phyloP scores from a whole-genome alignment of 441 rosid genomes.

The Pelargonium cotyledonis region DNA sequence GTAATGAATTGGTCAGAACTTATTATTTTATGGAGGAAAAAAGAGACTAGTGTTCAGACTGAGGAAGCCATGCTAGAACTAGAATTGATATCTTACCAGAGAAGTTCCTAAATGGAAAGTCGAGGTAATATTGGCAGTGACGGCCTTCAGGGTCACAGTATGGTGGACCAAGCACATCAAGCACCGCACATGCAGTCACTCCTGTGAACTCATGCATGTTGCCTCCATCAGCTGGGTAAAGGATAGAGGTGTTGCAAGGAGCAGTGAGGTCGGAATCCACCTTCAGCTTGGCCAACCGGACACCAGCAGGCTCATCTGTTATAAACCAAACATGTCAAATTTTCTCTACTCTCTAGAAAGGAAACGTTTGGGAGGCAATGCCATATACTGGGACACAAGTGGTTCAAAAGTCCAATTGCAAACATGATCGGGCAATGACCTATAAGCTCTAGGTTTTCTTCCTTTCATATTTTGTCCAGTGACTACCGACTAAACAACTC shows the following conservation, averaged over 20 bases:
- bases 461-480: too few species aligned
- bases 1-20: background rate
- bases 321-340: too few species aligned
- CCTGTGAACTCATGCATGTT: constrained; percentile 94
- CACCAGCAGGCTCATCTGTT: constrained; percentile 19
- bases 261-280: constrained; percentile 59
- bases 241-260: constrained; percentile 69
- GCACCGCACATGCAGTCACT: constrained; percentile 72
- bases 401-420: too few species aligned
- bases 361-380: too few species aligned
- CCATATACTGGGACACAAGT: too few species aligned
- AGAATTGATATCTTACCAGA: constrained; percentile 35
- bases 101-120: constrained; percentile 40
- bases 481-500: too few species aligned
- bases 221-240: constrained; percentile 89
- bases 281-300: constrained; percentile 64
- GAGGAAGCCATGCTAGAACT: too few species aligned
- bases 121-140: constrained; percentile 69
- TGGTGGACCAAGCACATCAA: constrained; percentile 91
- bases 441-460: too few species aligned
- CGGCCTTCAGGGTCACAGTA: constrained; percentile 68
- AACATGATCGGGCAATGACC: too few species aligned
- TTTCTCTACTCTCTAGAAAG: too few species aligned
- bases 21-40: too few species aligned
- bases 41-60: too few species aligned